phyloP scores from a whole-genome alignment of 2,329 filamentous ascomycete species.

The Fulvia fulva region DNA sequence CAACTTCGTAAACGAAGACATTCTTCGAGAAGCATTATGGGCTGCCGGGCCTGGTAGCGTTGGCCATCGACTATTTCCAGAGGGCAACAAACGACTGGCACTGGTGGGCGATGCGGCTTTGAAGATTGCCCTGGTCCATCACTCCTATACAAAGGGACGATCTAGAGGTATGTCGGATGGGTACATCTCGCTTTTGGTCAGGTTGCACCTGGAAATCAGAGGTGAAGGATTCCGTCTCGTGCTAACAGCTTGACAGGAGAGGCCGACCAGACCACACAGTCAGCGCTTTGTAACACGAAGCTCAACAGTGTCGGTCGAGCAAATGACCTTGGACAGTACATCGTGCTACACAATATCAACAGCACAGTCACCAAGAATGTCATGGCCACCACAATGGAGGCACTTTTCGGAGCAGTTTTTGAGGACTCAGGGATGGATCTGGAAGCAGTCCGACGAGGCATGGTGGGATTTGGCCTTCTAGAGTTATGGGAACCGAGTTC shows the following conservation, averaged over 20 bases:
- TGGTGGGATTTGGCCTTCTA: background rate
- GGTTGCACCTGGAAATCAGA: no score
- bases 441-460: background rate
- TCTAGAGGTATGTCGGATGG: background rate
- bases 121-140: background rate
- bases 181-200: no score
- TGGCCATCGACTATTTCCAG: background rate
- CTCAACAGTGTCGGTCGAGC: no score
- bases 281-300: no score
- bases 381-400: background rate
- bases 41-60: background rate
- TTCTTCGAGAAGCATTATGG: background rate
- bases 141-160: background rate
- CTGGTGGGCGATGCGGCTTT: background rate
- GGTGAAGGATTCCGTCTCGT: no score
- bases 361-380: no score
- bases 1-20: background rate
- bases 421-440: background rate
- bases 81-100: background rate
- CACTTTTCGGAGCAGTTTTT: background rate
- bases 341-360: no score
- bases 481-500: background rate
- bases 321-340: no score
- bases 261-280: no score
- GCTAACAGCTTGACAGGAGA: no score